Conservation (phyloP, 176 grass and related monocot genomes). For the Oryza glumipatula region DNA sequence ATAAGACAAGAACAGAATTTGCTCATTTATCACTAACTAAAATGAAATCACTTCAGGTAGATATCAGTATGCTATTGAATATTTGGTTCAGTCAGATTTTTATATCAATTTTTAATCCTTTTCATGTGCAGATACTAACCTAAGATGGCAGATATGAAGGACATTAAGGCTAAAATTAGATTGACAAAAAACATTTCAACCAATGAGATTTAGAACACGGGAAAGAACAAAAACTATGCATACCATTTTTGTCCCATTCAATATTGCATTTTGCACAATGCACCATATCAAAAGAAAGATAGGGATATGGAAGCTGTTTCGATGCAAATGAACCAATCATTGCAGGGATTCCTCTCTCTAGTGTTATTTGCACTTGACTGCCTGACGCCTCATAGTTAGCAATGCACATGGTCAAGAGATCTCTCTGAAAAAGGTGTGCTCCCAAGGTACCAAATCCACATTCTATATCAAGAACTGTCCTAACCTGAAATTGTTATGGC, state of each 20-base stretch:
- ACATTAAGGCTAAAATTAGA: background rate
- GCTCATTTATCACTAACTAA: background rate
- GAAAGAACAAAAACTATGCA: conserved; percentile 20
- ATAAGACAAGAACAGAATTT: background rate
- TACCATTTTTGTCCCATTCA: conserved; percentile 95
- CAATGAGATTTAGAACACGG: conserved; percentile 7
- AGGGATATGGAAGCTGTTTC: conserved; percentile 86
- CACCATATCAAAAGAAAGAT: conserved; percentile 97
- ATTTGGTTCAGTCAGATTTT: conserved; percentile 29
- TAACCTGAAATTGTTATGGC: conserved; percentile 67
- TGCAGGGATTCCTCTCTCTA: conserved; percentile 98
- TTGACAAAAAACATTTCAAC: background rate
- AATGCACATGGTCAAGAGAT: conserved; percentile 95
- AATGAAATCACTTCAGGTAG: background rate
- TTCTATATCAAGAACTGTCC: conserved; percentile 94
- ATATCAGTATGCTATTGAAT: conserved; percentile 22
- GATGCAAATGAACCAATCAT: conserved; percentile 88
- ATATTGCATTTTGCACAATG: conserved; percentile 92
- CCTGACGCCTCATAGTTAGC: conserved; percentile 92
- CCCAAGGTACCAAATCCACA: conserved; percentile 99
- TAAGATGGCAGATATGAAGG: background rate
- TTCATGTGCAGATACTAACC: background rate
- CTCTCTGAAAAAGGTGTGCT: conserved; percentile 80
- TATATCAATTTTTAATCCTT: background rate
- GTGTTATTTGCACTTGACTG: conserved; percentile 97